Evolutionary conservation across 164 flowering plant species (phyloP).

Genomic region (Cinnamomum micranthum): DNA sequence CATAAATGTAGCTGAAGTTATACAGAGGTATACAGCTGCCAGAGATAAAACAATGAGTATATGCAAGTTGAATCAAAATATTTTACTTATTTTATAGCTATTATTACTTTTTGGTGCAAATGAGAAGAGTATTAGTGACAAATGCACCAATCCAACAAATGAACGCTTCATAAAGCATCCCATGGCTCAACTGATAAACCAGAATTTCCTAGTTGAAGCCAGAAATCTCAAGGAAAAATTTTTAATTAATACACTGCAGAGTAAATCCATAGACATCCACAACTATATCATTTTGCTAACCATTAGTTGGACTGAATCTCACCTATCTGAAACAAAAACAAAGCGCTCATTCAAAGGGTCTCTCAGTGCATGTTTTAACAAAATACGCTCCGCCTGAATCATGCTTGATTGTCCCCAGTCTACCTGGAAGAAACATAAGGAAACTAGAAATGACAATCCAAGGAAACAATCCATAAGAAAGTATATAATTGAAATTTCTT

Average conservation of each 20-base stretch:
- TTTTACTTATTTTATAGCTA: not conserved
- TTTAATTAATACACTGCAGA: no score
- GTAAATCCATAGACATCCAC: not conserved
- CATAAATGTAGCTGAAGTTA: slow-evolving; percentile 93
- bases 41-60: slow-evolving; percentile 23
- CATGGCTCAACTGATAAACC: not conserved
- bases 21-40: slow-evolving; percentile 96
- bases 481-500: not conserved
- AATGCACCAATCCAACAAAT: not conserved
- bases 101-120: no score
- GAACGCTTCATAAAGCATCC: not conserved
- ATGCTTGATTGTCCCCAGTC: slow-evolving; percentile 98
- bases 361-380: slow-evolving; percentile 72
- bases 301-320: slow-evolving; percentile 16
- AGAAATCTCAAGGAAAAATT: not conserved
- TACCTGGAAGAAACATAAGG: slow-evolving; percentile 51
- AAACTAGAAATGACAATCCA: slow-evolving; percentile 2
- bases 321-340: slow-evolving; percentile 93
- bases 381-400: slow-evolving; percentile 88
- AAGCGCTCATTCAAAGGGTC: slow-evolving; percentile 78
- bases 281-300: not conserved
- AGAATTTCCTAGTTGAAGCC: not conserved
- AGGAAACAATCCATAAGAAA: not conserved
- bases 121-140: not conserved
- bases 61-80: slow-evolving; percentile 5